phyloP scores from a whole-genome alignment of 2,329 filamentous ascomycete genomes.

The Diaporthe capsici region DNA sequence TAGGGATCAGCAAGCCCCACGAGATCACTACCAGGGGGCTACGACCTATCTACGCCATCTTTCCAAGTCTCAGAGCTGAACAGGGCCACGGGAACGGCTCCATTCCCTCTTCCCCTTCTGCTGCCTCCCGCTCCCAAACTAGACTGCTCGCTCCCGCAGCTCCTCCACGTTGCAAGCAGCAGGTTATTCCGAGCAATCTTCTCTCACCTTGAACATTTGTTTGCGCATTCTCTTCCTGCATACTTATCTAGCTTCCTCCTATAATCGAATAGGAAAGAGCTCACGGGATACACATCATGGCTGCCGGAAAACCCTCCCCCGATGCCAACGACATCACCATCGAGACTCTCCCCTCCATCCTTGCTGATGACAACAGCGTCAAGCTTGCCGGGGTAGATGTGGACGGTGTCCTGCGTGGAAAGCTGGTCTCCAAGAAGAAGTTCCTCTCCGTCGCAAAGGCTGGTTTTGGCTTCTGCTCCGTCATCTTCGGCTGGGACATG shows the following conservation, averaged over 20 bases:
- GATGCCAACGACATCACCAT: conserved; percentile 62
- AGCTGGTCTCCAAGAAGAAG: conserved; percentile 93
- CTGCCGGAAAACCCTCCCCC: conserved; percentile 43
- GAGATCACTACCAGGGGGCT: background rate
- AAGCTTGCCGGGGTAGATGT: conserved; percentile 92
- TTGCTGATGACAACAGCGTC: conserved; percentile 81
- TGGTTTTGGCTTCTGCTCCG: conserved; percentile 94
- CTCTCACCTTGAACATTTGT: background rate
- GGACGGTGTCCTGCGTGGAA: conserved; percentile 89
- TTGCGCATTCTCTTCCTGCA: background rate
- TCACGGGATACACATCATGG: conserved; percentile 45
- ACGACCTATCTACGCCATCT: conserved; percentile 9
- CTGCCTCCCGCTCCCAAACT: background rate
- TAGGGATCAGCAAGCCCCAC: conserved; percentile 28
- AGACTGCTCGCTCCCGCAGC: background rate
- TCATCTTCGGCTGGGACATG: conserved; percentile 98
- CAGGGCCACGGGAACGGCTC: conserved; percentile 6
- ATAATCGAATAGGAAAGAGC: background rate
- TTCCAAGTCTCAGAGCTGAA: conserved; percentile 12
- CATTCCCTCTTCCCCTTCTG: conserved; percentile 1
- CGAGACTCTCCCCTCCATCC: conserved; percentile 75
- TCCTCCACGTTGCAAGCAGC: conserved; percentile 2
- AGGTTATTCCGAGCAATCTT: background rate
- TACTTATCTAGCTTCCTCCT: background rate
- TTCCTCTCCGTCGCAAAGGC: conserved; percentile 85